Evolutionary conservation across 352 stramenopile genomes (phyloP).

Genomic region (Globisporangium viniferum): DNA sequence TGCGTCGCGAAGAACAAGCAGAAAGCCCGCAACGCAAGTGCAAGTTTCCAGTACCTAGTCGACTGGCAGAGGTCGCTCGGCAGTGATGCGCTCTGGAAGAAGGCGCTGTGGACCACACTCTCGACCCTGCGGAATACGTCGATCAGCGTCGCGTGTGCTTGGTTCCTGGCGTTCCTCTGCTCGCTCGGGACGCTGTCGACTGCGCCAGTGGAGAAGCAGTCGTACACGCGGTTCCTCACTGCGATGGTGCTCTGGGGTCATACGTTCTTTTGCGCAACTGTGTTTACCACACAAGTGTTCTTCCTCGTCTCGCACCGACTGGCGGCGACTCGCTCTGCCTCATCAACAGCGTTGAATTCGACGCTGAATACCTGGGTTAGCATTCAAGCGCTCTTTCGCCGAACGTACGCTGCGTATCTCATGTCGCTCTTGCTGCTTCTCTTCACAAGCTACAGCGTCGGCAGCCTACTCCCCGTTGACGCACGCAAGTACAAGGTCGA

Average conservation of each 20-base stretch:
- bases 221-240: conserved; percentile 1
- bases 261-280: neutral
- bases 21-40: too few species aligned
- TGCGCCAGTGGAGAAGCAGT: neutral
- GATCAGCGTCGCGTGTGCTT: neutral
- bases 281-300: neutral
- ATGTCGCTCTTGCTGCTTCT: neutral
- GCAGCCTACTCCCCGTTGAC: neutral
- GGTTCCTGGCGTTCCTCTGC: neutral
- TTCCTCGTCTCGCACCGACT: neutral
- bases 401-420: conserved; percentile 1
- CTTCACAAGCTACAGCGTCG: neutral
- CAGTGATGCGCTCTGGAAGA: too few species aligned
- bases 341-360: neutral
- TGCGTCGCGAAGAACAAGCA: too few species aligned
- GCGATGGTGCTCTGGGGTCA: neutral
- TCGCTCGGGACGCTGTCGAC: conserved; percentile 21
- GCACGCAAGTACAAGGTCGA: neutral
- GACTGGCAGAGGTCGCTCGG: too few species aligned
- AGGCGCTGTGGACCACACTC: neutral
- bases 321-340: too few species aligned
- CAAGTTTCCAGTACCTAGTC: too few species aligned
- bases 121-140: neutral
- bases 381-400: neutral
- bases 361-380: too few species aligned